Base-by-base conservation (phyloP, 1,284 basidiomycete species). In the Phylloporus gajari region DNA sequence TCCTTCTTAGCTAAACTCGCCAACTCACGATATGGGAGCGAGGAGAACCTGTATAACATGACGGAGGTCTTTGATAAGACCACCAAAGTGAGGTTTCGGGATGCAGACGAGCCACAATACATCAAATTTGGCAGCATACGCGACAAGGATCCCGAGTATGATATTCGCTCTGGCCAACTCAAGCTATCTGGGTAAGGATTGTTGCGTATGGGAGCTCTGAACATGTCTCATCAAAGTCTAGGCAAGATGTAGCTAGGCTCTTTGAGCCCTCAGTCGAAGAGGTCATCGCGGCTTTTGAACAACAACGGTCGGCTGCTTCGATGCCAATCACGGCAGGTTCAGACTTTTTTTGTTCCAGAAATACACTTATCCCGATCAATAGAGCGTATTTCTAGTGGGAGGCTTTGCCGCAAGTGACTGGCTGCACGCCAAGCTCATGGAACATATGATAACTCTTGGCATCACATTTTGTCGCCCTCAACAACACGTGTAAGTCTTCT, bases 341-440 rank as follows among this genome's bases (percentile, higher is more conserved):
- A 23, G 72, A 8, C 30, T 15, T 30, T 67, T 19, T 70, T 23
- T 35, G 53, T 27, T 25, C 35, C 6, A 27, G 27, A 35, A 32
- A 15, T 13, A 27, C 13, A 30, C 60, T 67, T 51, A 70, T 58
- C 21, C 7, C 44, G 4, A 17, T 27, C 44, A 51, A 25, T 48
- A 85, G 84, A 78, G 72, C 38, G 79, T 82, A 25, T 76, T n/a
- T n/a, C n/a, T n/a, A n/a, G 82, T 85, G 3, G 88, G 87, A 38
- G 87, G 88, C 13, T 88, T 88, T 68, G 86, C 85, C 3, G 86
- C 86, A 5, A 88, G 84, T 68, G 84, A 88, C 30, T 88, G 84
- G 83, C 80, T 88, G 3, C 84, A 83, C 69, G 71, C 76, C 30
- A 78, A 78, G 44, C 83, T 88, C 8, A 78, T 81, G 71, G 73